Base-by-base conservation (phyloP, 1,139 yeast species). In the Protomyces lactucae-debilis region DNA sequence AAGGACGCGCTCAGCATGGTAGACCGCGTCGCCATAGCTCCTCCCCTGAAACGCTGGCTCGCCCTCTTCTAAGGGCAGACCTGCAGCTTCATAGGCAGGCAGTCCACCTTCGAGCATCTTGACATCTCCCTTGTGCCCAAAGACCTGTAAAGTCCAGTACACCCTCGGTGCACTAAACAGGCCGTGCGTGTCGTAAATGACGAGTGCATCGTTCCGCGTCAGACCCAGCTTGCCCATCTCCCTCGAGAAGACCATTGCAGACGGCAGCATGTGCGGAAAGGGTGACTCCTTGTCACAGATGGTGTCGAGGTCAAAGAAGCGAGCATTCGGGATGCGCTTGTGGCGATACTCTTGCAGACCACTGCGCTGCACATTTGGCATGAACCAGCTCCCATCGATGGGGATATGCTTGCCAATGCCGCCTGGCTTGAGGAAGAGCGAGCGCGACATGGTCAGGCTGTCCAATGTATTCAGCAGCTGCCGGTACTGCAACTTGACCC, bases 261-360 rank as follows among this genome's bases (percentile, higher is more conserved):
- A 76, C 1, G 98, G 97, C 37, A 92, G 79, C 97, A 91, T 93
- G 73, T 93, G 98, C 0, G 98, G 97, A 71, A 82, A 92, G 18
- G 80, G 77, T 6, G 90, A 84, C 0, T 74, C 68, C 0, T 75
- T 75, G 67, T 86, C 85, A 66, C 84, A 83, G 56, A 88, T 77
- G 39, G 77, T 82, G 71, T 91, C 97, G 65, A 93, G 82, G 71
- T 92, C 96, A 71, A 91, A 88, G 76, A 82, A 91, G 5, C 85
- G 84, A 0, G 97, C 82, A 3, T 81, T 77, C 12, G 85, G 84
- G 16, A 93, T 76, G 67, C 97, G 81, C 66, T 78, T 82, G 23
- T 57, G 39, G n/a, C 60, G 35, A 54, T 66, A 68, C 63, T 80
- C 79, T 46, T 81, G 79, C 66, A 78, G 74, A 1, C 87, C 95